Conservation (phyloP, 371 early-diverging fungal species). For the Mortierella sp. region DNA sequence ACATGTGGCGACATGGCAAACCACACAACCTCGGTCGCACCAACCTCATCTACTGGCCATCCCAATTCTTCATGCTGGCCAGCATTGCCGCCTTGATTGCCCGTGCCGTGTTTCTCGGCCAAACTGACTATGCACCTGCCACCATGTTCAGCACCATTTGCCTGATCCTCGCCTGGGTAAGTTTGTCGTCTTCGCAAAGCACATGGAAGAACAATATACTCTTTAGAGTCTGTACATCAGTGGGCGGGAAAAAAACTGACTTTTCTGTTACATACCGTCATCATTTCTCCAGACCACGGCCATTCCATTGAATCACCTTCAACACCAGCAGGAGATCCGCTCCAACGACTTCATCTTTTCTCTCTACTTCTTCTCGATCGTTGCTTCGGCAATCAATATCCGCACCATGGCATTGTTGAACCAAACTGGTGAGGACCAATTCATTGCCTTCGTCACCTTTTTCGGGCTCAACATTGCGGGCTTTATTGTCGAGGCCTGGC, state of each 20-base stretch:
- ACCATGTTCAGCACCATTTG: slow-evolving; percentile 46
- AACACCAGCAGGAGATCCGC: slow-evolving; percentile 44
- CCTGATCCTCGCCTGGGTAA: slow-evolving; percentile 48
- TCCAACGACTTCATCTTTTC: slow-evolving; percentile 42
- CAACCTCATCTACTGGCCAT: slow-evolving; percentile 51
- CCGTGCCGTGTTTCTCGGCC: slow-evolving; percentile 34
- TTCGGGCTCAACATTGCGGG: slow-evolving; percentile 41
- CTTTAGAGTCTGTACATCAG: no score
- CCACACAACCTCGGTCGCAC: slow-evolving; percentile 49
- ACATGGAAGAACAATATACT: no score
- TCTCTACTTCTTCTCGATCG: slow-evolving; percentile 26
- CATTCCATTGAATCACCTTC: slow-evolving; percentile 24
- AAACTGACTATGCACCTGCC: slow-evolving; percentile 36
- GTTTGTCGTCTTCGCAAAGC: not conserved
- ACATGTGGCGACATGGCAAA: slow-evolving; percentile 43
- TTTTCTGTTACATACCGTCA: no score
- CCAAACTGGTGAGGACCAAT: slow-evolving; percentile 33
- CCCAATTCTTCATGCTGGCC: slow-evolving; percentile 46
- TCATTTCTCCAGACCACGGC: no score
- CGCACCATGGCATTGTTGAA: slow-evolving; percentile 43
- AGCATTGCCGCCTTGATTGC: slow-evolving; percentile 37
- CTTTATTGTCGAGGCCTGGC: slow-evolving; percentile 41
- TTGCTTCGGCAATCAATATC: slow-evolving; percentile 51
- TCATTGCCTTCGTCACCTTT: slow-evolving; percentile 37
- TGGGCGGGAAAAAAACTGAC: not conserved